Conservation (phyloP, 176 grass and related monocot genomes). For the Phragmites australis region DNA sequence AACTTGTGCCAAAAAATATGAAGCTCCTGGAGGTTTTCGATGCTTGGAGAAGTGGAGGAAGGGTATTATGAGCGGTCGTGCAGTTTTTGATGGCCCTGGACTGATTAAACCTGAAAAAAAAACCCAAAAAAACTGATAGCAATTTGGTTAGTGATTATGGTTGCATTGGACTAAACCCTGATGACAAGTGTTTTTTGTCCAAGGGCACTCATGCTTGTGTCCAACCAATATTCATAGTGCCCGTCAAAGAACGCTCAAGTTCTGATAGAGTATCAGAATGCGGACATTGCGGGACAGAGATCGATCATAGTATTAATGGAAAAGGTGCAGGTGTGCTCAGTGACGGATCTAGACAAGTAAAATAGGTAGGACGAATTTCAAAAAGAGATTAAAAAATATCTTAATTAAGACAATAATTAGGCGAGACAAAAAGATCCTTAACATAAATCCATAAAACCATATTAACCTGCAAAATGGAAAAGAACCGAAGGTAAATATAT, state of each 20-base stretch:
- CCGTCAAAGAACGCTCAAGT: not conserved
- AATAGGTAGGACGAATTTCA: too few species aligned
- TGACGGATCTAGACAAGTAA: too few species aligned
- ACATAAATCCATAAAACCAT: too few species aligned
- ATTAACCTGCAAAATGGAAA: too few species aligned
- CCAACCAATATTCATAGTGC: slow-evolving; percentile 5
- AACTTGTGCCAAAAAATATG: slow-evolving; percentile 13
- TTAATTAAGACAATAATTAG: not conserved
- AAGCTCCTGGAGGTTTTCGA: slow-evolving; percentile 28
- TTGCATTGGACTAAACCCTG: slow-evolving; percentile 9
- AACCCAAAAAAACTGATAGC: not conserved
- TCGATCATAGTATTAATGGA: not conserved
- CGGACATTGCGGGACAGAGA: not conserved
- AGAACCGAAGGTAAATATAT: too few species aligned
- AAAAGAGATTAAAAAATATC: too few species aligned
- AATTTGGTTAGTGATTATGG: slow-evolving; percentile 2
- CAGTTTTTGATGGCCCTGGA: slow-evolving; percentile 31
- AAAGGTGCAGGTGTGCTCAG: slow-evolving; percentile 26
- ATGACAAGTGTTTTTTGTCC: not conserved
- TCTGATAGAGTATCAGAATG: slow-evolving; percentile 13
- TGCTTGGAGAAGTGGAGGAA: slow-evolving; percentile 48
- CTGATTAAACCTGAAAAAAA: slow-evolving; percentile 11
- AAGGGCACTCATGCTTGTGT: slow-evolving; percentile 2
- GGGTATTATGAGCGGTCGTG: not conserved
- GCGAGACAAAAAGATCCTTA: too few species aligned